Evolutionary conservation across 257 asterid genomes (phyloP).

Genomic region (Solanum arcanum): DNA sequence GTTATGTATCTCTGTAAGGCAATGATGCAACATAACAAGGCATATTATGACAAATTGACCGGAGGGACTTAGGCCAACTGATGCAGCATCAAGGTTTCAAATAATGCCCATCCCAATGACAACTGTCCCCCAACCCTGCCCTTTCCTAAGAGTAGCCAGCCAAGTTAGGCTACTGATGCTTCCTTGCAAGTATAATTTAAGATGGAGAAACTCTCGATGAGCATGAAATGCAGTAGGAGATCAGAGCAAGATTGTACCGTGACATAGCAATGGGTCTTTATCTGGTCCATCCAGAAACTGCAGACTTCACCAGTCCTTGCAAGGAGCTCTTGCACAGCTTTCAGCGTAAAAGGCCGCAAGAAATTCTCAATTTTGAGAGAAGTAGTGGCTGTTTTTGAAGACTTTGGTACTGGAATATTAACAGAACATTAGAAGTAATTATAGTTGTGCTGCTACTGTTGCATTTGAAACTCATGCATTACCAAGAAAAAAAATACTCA

Average conservation of each 20-base stretch:
- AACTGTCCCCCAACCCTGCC: background rate
- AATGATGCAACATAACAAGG: background rate
- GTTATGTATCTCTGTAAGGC: background rate
- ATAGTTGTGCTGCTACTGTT: background rate
- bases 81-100: background rate
- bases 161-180: background rate
- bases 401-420: slow-evolving; percentile 17
- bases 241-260: slow-evolving; percentile 10
- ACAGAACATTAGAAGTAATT: background rate
- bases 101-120: background rate
- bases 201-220: background rate
- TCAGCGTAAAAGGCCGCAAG: slow-evolving; percentile 26
- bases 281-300: slow-evolving; percentile 32
- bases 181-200: background rate
- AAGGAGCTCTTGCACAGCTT: slow-evolving; percentile 32
- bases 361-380: slow-evolving; percentile 26
- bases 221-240: background rate
- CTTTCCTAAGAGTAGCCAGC: background rate
- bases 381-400: slow-evolving; percentile 18
- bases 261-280: slow-evolving; percentile 36
- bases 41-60: background rate
- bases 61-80: background rate
- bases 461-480: background rate
- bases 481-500: background rate
- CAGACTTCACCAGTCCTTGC: slow-evolving; percentile 15